Base-by-base conservation (phyloP, 495 filamentous ascomycete genomes). In the Penicillium angulare region DNA sequence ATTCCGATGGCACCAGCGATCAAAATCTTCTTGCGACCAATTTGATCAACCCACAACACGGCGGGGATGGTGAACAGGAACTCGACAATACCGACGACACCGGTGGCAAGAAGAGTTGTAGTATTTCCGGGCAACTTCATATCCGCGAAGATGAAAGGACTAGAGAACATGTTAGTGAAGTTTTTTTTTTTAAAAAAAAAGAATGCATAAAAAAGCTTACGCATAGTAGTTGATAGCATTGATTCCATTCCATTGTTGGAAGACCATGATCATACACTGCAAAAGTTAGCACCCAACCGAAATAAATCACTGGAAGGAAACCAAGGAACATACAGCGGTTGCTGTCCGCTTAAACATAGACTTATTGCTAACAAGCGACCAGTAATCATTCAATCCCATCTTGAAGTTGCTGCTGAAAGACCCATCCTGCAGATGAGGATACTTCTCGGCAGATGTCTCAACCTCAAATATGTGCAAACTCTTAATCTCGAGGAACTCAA, bases 401-500 rank as follows among this genome's bases (percentile, higher is more conserved):
- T 60, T 65, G 41, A 73, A 68, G 1, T 57, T 54, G 22, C 62
- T 67, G 22, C 55, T 56, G 46, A 57, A 59, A 2, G 65, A 66
- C 7, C 57, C 65, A 45, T 66, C 63, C 48, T 66, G 65, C 43
- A 47, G 60, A 8, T 70, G 36, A 0, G 67, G 67, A 23, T 66
- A 70, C 43, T 63, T 65, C 53, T 64, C 59, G 79, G 81, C 80
- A 3, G 85, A 70, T 6, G 79, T 84, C 39, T 86, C 80, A 63
- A 86, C 84, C 69, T 91, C 88, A 54, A 91, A 92, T 15, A 83
- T 68, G 3, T 82, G 81, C 58, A 89, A 80, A 0, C 86, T 85
- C 66, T 87, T 86, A 65, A 92, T 90, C 62, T 92, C 88, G 34
- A 88, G 76, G 67, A 83, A 89, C 60, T 91, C 89, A 17, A 91